Evolutionary conservation across 2,329 filamentous ascomycete species (phyloP), one percentile per base, ranked within the genome.

Genomic region (Colletotrichum somersetense): DNA sequence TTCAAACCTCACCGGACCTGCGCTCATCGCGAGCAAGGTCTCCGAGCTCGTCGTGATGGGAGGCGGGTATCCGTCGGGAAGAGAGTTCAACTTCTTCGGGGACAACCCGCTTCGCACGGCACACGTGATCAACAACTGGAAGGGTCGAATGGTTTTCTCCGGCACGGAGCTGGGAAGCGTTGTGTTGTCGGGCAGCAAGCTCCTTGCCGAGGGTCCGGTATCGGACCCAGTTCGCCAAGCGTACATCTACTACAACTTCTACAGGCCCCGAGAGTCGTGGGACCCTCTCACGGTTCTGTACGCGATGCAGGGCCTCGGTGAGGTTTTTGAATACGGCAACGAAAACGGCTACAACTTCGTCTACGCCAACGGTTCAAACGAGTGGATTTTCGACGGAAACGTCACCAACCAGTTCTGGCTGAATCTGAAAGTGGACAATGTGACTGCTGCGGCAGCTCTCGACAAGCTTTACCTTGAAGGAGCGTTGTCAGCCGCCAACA

Each of bases 1-100:
- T 69, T 84, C 84, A 0, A 55, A 76, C 11, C 79, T 86, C 14
- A 72, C 76, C 11, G 86, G 86, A 0, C 77, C 75, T 1, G 80
- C 80, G 11, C 82, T 88, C 2, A 73, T 88, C 30, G 72, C 78
- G 1, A 66, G 73, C 12, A 88, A 88, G 74, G 85, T 88, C 2
- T 75, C 77, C 1, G 83, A 88, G 75, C 79, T 88, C 1, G 84
- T 88, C 2, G 75, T 88, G 7, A 88, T 88, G 86, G 87, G 87
- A 33, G 87, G 87, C 16, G 77, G 69, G 8, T 89, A 87, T 67
- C 85, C 86, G 0, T 80, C 80, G 0, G 86, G 85, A 11, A 77
- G 79, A 66, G 83, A 86, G 66, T 88, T 80, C 76, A 88, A 89
- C 75, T 88, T 88, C 73, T 84, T 77, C 40, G 83, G 83, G 33